phyloP scores from a whole-genome alignment of 805 yeast species.

The Ogataea glucozyma region DNA sequence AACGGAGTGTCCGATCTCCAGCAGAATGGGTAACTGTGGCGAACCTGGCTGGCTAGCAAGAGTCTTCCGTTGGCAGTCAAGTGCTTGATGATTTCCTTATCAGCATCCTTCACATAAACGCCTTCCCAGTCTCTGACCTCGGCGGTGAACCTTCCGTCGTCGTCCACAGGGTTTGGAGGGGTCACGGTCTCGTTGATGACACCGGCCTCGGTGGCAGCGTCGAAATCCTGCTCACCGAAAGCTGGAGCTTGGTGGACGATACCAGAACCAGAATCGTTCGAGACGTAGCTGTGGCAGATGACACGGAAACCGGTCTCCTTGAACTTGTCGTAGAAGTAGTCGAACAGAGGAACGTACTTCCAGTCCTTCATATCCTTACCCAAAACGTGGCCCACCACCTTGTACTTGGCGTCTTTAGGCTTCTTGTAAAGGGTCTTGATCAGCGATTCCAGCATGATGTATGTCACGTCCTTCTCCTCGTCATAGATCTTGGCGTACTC shows the following conservation, averaged over 20 bases:
- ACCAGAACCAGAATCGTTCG: conserved; percentile 97
- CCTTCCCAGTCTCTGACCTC: conserved; percentile 80
- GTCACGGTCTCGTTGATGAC: conserved; percentile 64
- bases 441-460: conserved; percentile 81
- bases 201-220: conserved; percentile 74
- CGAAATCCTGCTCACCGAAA: conserved; percentile 98
- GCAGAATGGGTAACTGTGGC: conserved; percentile 98
- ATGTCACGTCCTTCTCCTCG: conserved; percentile 79
- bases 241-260: conserved; percentile 98
- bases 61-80: conserved; percentile 77
- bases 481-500: conserved; percentile 92
- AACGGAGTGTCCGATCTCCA: conserved; percentile 99
- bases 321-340: conserved; percentile 75
- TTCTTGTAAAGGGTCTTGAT: conserved; percentile 87
- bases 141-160: conserved; percentile 77
- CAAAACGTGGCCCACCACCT: conserved; percentile 73
- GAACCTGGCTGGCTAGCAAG: conserved; percentile 75
- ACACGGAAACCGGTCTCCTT: conserved; percentile 81
- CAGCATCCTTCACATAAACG: conserved; percentile 92
- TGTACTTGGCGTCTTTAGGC: conserved; percentile 86
- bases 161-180: conserved; percentile 96
- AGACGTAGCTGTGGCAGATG: conserved; percentile 78
- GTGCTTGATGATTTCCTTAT: conserved; percentile 81
- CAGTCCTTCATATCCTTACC: conserved; percentile 81
- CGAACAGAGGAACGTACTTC: conserved; percentile 81